These are phyloP conservation scores for Podaxis rugospora DNA, from an alignment of 768 basidiomycete genomes.

Conservation along the genomic window DNA sequence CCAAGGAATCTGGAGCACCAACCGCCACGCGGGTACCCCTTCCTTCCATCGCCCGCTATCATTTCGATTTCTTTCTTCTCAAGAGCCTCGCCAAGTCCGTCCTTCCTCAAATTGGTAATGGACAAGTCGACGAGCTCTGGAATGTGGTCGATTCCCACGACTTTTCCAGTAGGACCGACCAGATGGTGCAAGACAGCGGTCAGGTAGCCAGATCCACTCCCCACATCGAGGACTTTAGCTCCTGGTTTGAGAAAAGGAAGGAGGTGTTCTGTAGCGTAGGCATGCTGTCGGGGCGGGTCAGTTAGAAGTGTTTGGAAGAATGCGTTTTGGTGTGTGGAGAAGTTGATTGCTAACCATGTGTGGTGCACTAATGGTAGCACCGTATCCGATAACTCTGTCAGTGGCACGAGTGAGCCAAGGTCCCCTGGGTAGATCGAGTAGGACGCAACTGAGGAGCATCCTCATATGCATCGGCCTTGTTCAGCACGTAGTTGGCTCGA, in stretches of 20 bases:
- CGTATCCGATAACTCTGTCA: constrained; percentile 66
- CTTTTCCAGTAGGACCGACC: constrained; percentile 49
- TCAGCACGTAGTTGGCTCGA: constrained; percentile 60
- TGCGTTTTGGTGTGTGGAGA: neutral
- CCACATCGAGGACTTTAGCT: constrained; percentile 81
- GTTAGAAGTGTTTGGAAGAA: neutral
- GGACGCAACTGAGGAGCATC: constrained; percentile 69
- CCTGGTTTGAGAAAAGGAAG: constrained; percentile 68
- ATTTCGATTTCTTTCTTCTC: constrained; percentile 56
- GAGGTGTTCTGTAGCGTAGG: constrained; percentile 78
- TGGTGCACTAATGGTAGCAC: constrained; percentile 93
- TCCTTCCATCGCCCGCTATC: constrained; percentile 74
- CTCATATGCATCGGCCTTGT: constrained; percentile 55
- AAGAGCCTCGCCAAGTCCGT: constrained; percentile 55
- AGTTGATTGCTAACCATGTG: constrained; percentile 71
- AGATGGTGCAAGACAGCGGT: constrained; percentile 79
- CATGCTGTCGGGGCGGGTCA: constrained; percentile 49
- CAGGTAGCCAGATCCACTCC: constrained; percentile 85
- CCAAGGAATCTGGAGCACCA: neutral
- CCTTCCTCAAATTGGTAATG: constrained; percentile 58
- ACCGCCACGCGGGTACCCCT: constrained; percentile 45
- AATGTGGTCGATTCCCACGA: constrained; percentile 92
- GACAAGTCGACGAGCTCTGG: constrained; percentile 70
- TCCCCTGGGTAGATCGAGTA: neutral
- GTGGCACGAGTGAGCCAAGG: neutral